These are phyloP conservation scores for Wickerhamomyces sydowiorum DNA, from an alignment of 805 yeast species.

Conservation along the genomic window DNA sequence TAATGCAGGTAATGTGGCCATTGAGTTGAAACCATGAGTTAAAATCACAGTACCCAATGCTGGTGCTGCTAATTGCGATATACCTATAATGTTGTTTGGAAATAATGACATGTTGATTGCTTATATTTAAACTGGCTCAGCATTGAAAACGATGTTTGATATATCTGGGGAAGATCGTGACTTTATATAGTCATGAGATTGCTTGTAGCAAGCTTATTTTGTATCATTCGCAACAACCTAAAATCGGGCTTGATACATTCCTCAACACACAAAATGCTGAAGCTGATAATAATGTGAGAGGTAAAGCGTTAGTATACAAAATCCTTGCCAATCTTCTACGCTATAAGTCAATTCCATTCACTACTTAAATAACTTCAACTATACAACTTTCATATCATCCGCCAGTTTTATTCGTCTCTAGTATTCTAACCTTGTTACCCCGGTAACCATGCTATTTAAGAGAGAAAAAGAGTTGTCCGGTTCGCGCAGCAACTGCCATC, in stretches of 20 bases:
- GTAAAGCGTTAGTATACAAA: too few relatives aligned
- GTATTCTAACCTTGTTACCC: too few relatives aligned
- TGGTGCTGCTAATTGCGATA: slow-evolving; percentile 14
- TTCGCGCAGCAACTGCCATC: neutral
- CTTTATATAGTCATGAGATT: neutral
- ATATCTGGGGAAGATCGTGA: neutral
- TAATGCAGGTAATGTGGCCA: slow-evolving; percentile 14
- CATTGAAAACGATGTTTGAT: neutral
- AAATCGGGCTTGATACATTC: too few relatives aligned
- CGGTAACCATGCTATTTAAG: too few relatives aligned
- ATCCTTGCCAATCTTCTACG: too few relatives aligned
- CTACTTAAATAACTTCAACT: too few relatives aligned
- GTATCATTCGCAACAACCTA: neutral
- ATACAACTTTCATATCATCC: too few relatives aligned
- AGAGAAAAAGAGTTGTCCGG: too few relatives aligned
- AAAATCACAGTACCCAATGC: slow-evolving; percentile 9
- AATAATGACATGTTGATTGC: neutral
- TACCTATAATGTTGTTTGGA: slow-evolving; percentile 8
- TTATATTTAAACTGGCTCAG: neutral
- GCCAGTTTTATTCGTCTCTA: too few relatives aligned
- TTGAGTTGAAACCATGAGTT: slow-evolving; percentile 9
- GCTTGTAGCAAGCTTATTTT: neutral
- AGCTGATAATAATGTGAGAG: too few relatives aligned
- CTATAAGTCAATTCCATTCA: too few relatives aligned
- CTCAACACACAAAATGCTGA: too few relatives aligned